Evolutionary conservation across 2,329 filamentous ascomycete genomes (phyloP), one percentile per base, ranked within the genome.

Genomic region (Talaromyces sp.): DNA sequence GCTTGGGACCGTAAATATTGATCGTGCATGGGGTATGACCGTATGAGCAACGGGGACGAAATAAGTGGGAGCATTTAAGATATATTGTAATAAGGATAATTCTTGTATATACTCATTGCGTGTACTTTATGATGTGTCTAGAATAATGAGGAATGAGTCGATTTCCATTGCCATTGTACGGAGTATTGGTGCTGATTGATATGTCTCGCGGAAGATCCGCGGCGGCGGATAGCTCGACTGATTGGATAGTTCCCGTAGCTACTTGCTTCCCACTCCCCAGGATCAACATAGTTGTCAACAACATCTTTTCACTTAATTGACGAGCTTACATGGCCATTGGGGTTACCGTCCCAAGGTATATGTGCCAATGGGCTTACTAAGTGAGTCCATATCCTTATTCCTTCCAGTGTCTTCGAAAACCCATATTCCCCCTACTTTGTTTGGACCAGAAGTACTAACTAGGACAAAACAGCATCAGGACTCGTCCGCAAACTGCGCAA

Each of bases 1-100:
- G 89, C 62, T 75, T 91, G 43, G 88, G 89, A 1, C 82, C 88
- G 52, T 91, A 74, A 82, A 53, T 91, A 74, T 33, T 35, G 28
- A 48, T 33, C 17, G 10, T 35, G 25, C 45, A 48, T 48, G 45
- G 33, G 45, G 28, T 15, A 82, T 48, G 46, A 37, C 22, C 7
- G 8, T 39, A 43, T 39, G 41, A 35, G 41, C 19, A 13, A 31
- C 36, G 11, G 17, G 33, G 19, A 15, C n/a, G 15, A n/a, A n/a
- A n/a, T n/a, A n/a, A 33, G 37, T 25, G 21, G n/a, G 37, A 28
- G 21, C 6, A 40, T 39, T 35, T 19, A 55, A n/a, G n/a, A 40
- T 31, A 50, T 50, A 50, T 54, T 52, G 45, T 57, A 52, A 51
- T 57, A 52, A 40, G 22, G 31, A 54, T 50, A 45, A 55, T 55